Evolutionary conservation across 2,329 filamentous ascomycete genomes (phyloP).

Genomic region (Microsporum audouinii): DNA sequence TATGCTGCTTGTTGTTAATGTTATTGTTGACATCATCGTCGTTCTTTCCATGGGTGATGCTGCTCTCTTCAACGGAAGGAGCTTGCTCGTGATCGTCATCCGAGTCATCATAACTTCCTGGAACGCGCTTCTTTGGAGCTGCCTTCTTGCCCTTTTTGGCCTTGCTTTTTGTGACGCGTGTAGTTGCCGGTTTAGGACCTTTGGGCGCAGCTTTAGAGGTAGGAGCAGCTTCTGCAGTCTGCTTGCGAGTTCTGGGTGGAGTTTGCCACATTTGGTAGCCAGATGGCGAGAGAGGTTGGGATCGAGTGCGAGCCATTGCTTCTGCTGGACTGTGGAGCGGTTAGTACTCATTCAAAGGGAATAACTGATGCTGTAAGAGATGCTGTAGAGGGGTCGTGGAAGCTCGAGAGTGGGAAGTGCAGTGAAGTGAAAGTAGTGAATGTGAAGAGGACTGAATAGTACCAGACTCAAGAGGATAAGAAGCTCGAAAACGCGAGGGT

Average conservation of each 20-base stretch:
- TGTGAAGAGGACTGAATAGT: not conserved
- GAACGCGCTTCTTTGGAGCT: not conserved
- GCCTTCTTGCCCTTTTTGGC: conserved; percentile 5
- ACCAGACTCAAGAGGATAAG: not conserved
- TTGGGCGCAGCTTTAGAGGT: not conserved
- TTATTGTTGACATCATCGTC: not conserved
- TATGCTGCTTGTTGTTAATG: not conserved
- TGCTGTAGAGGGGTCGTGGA: not conserved
- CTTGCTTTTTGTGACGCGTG: conserved; percentile 2
- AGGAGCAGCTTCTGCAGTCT: conserved; percentile 11
- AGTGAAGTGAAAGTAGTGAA: not conserved
- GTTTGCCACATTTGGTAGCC: conserved; percentile 25
- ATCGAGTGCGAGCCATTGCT: conserved; percentile 3
- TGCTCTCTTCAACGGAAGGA: not conserved
- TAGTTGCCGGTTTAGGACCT: conserved; percentile 1
- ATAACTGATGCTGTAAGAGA: not conserved
- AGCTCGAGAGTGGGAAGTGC: not conserved
- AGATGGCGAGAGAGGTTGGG: conserved; percentile 24
- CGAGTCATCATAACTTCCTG: not conserved
- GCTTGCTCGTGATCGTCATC: not conserved
- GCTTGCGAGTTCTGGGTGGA: conserved; percentile 8
- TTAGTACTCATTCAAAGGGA: not conserved
- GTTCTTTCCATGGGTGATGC: not conserved
- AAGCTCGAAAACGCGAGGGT: not conserved
- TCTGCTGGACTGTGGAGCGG: not conserved